Base-by-base conservation (phyloP, 768 basidiomycete genomes). In the Termitomyces sp. region DNA sequence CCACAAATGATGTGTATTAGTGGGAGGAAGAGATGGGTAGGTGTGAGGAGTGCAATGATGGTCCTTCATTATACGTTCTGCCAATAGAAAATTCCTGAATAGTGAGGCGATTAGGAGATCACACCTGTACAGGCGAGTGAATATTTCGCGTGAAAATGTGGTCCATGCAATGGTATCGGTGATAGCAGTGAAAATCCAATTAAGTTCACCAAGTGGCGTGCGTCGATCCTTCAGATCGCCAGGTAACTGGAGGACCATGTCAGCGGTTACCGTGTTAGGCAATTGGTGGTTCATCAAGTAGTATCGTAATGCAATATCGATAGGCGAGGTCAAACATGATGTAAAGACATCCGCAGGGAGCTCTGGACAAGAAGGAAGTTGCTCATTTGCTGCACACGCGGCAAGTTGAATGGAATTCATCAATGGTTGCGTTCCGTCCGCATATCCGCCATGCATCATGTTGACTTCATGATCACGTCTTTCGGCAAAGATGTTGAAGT, bases 161-260 rank as follows among this genome's bases (percentile, higher is more conserved):
- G 95, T 95, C 97, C 97, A 99, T 7, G 97, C 97, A 60, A 99
- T 98, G 9, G 97, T 98, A 73, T 99, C 97, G 16, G 97, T 98
- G 56, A 99, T 92, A 34, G 96, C 94, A 1, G 94, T 98, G 74
- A 98, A 98, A 61, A 98, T 98, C 97, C 97, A 99, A 69, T 96
- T 97, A n/a, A 99, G 82, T 73, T 99, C 97, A 51, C 97, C 97
- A 0, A 99, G 77, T 1, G 97, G 95, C 0, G 97, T 98, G 26
- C 95, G 84, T 20, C 97, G 83, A 67, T 99, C 97, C 72, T 96
- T 97, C 59, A 98, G 82, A 68, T 98, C 95, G 9, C 97, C 97
- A 0, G 97, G 97, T 13, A 99, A 83, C 69, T 94, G 91, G 81
- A 91, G 85, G 34, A 95, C 88, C 90, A 94, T 91, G 66, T 98